These are phyloP conservation scores for Neolentinus lepideus DNA, from an alignment of 1,284 basidiomycete genomes.

Conservation along the genomic window DNA sequence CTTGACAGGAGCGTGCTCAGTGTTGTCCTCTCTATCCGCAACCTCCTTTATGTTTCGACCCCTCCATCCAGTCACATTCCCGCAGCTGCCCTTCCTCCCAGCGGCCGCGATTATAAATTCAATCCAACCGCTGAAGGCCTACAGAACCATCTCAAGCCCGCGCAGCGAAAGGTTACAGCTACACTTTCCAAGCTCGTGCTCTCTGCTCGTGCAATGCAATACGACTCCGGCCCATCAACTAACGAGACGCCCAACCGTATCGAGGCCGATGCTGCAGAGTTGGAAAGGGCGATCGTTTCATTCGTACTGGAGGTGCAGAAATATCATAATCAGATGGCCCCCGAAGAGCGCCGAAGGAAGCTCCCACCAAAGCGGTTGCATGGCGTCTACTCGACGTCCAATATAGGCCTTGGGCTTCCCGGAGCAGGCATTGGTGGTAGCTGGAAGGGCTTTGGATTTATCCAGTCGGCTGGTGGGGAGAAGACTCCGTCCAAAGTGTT, in stretches of 20 bases:
- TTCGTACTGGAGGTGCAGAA: slow-evolving; percentile 71
- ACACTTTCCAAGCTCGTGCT: slow-evolving; percentile 71
- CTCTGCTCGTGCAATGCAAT: slow-evolving; percentile 71
- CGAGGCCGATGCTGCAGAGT: slow-evolving; percentile 70
- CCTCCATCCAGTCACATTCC: slow-evolving; percentile 58
- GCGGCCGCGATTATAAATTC: slow-evolving; percentile 34
- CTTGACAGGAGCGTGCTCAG: slow-evolving; percentile 57
- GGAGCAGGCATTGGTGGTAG: slow-evolving; percentile 61
- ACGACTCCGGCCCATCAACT: slow-evolving; percentile 56
- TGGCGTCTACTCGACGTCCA: slow-evolving; percentile 55
- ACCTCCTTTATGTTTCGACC: slow-evolving; percentile 66
- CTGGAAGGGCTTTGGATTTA: slow-evolving; percentile 80
- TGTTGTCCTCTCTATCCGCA: slow-evolving; percentile 67
- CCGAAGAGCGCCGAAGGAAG: slow-evolving; percentile 21
- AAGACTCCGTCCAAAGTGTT: slow-evolving; percentile 43
- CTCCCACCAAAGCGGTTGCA: slow-evolving; percentile 47
- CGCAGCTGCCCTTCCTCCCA: slow-evolving; percentile 44
- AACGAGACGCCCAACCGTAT: slow-evolving; percentile 66
- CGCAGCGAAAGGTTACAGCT: slow-evolving; percentile 72
- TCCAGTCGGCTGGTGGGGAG: slow-evolving; percentile 41
- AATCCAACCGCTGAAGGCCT: slow-evolving; percentile 44
- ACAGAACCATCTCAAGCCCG: slow-evolving; percentile 50
- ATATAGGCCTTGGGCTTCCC: slow-evolving; percentile 65
- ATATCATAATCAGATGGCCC: slow-evolving; percentile 32
- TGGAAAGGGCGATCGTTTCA: slow-evolving; percentile 64